phyloP scores from a whole-genome alignment of 495 filamentous ascomycete species.

The Podospora didyma region DNA sequence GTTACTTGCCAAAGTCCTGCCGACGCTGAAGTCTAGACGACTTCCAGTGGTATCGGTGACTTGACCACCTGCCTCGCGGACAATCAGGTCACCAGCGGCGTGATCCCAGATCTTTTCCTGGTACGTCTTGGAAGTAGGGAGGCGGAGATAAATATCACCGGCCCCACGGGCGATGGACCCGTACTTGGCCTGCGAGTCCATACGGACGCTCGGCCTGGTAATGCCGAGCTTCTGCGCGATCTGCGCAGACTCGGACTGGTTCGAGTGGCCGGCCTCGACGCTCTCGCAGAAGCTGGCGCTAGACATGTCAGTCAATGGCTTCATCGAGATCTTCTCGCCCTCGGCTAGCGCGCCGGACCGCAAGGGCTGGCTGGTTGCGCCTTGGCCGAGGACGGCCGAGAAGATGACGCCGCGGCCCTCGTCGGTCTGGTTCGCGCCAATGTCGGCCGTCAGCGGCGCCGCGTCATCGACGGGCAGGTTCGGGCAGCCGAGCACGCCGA shows the following conservation, averaged over 20 bases:
- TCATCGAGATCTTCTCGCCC: constrained; percentile 72
- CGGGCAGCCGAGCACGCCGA: constrained; percentile 89
- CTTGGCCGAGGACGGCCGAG: constrained; percentile 69
- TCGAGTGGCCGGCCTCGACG: constrained; percentile 86
- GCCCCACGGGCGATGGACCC: constrained; percentile 92
- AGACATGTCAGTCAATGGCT: constrained; percentile 63
- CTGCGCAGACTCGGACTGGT: constrained; percentile 76
- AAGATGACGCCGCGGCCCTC: constrained; percentile 77
- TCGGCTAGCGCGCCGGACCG: constrained; percentile 52
- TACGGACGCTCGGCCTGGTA: constrained; percentile 75
- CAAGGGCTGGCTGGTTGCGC: constrained; percentile 73
- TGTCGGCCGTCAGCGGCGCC: constrained; percentile 59
- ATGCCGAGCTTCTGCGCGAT: constrained; percentile 86
- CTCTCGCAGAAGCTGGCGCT: constrained; percentile 91
- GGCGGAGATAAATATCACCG: constrained; percentile 87
- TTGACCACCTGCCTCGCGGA: constrained; percentile 86
- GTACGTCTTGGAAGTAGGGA: constrained; percentile 80
- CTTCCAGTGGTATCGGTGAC: constrained; percentile 84
- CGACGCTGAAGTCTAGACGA: constrained; percentile 76
- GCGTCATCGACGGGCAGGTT: constrained; percentile 85
- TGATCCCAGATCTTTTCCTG: constrained; percentile 99
- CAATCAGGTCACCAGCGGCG: constrained; percentile 92
- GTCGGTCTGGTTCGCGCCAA: constrained; percentile 62
- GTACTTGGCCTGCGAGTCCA: constrained; percentile 99
- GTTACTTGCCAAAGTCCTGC: constrained; percentile 81